Percentiles rank a stretch among this genome's conserved stretches.
Evolutionary conservation across 805 yeast species (phyloP).

Genomic region (Sugiyamaella qingdaonensis): DNA sequence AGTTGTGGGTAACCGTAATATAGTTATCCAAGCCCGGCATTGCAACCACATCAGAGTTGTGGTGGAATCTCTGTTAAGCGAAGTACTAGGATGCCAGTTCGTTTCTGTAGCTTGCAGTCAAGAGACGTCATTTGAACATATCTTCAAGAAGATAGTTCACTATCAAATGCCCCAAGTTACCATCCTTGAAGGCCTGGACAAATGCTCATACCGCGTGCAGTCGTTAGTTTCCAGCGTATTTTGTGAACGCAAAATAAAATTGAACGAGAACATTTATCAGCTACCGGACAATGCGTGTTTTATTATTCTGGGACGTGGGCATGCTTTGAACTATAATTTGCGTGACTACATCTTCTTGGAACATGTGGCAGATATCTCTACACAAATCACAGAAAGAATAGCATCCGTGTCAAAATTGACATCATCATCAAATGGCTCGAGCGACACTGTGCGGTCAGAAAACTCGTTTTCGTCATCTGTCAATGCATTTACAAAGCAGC

Average conservation of each 20-base stretch:
- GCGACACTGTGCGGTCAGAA: neutral
- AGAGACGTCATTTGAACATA: neutral
- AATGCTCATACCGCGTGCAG: neutral
- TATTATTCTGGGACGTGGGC: conserved; percentile 9
- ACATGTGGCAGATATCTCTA: conserved; percentile 6
- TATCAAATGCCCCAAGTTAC: neutral
- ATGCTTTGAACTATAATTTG: conserved; percentile 8
- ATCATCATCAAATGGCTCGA: neutral
- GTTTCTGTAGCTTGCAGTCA: neutral
- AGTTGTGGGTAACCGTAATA: conserved; percentile 5
- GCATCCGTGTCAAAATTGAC: neutral
- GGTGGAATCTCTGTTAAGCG: neutral
- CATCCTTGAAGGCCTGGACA: conserved; percentile 3
- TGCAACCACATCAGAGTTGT: neutral
- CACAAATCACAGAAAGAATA: neutral
- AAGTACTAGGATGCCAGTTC: neutral
- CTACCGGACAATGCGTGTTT: conserved; percentile 9
- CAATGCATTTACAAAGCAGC: neutral
- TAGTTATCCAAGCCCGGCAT: conserved; percentile 12
- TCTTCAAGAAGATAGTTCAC: neutral
- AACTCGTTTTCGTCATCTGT: neutral
- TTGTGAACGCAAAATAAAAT: neutral
- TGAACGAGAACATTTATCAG: neutral
- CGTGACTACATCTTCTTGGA: conserved; percentile 15
- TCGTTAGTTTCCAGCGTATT: neutral